A percentile compares a stretch with the other conserved stretches of the same genome.
Evolutionary conservation across 768 basidiomycete genomes (phyloP).

Genomic region (Trametes cubensis): DNA sequence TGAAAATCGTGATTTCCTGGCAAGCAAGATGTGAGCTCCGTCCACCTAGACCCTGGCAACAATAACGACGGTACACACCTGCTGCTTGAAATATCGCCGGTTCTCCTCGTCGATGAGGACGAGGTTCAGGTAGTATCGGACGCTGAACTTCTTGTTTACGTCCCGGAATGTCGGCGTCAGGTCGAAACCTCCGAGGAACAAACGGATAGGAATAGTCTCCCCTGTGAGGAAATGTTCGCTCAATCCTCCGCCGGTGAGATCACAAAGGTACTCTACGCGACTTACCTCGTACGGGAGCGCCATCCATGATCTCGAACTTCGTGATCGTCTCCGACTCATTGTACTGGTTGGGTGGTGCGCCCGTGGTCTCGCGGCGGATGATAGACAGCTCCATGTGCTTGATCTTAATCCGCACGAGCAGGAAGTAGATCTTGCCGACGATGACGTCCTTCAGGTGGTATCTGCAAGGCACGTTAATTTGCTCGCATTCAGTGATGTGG

Average conservation of each 20-base stretch:
- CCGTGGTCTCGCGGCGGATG: conserved; percentile 96
- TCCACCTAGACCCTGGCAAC: not conserved
- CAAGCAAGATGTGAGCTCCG: not conserved
- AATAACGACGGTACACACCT: conserved; percentile 48
- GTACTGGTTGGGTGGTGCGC: conserved; percentile 97
- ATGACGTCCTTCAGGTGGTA: conserved; percentile 99
- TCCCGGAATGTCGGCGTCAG: conserved; percentile 98
- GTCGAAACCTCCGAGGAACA: conserved; percentile 98
- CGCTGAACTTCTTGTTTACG: conserved; percentile 99
- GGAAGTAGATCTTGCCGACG: conserved; percentile 98
- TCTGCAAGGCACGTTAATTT: conserved; percentile 43
- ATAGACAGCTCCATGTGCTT: conserved; percentile 99
- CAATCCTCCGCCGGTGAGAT: not conserved
- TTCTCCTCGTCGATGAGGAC: conserved; percentile 99
- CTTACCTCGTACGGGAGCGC: conserved; percentile 91
- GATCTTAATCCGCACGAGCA: conserved; percentile 98
- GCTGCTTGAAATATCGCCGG: conserved; percentile 96
- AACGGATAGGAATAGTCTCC: conserved; percentile 96
- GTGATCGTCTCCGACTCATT: conserved; percentile 99
- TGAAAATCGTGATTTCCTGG: conserved; percentile 86
- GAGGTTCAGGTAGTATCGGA: conserved; percentile 94
- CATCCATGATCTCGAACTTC: conserved; percentile 99
- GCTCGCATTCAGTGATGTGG: not conserved
- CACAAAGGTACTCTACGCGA: not conserved
- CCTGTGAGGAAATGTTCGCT: conserved; percentile 47